Evolutionary conservation across 1,284 basidiomycete genomes (phyloP), one percentile per base, ranked within the genome.

Genomic region (Apiotrichum montevideense): DNA sequence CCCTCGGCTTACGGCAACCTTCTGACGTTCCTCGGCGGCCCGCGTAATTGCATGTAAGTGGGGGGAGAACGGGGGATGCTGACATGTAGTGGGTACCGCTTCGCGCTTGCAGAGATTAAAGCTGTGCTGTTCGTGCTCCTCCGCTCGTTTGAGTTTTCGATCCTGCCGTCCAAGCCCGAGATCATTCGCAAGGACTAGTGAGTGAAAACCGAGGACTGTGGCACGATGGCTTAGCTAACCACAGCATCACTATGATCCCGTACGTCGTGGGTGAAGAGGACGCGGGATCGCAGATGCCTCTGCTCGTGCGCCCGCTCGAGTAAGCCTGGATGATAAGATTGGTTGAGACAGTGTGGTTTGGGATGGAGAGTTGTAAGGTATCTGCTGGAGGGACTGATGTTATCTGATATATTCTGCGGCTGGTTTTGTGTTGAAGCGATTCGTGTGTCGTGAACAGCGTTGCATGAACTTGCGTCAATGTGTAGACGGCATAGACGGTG

Each of bases 31-130:
- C 73, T 84, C 46, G 50, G 77, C 58, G 84, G 83, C 41, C 80
- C 82, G 63, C 75, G 85, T 52, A 81, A 83, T 29, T 85, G 84
- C 68, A 84, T 86, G 62, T 67, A 43, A 41, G 64, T 62, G 3
- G 3, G 13, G 15, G 0, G 3, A 29, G 4, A 4, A n/a, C 34
- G 3, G 33, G 7, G 6, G 10, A 11, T 15, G 39, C 51, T 54
- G 44, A 55, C 49, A 14, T 21, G 8, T 51, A 66, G 57, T 62
- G 84, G 85, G 7, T 85, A 81, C 68, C 81, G 80, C 63, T 87
- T 87, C 64, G 84, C 84, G 4, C 64, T 87, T 44, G 77, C 79
- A 39, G 84, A 87, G 66, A 82, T 79, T 73, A 85, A 84, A 64
- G 81, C 79, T 0, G 66, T 84, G 3, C 58, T 84, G 3, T 84